Conservation (phyloP, 768 basidiomycete genomes). For the Stropharia rugosoannulata region DNA sequence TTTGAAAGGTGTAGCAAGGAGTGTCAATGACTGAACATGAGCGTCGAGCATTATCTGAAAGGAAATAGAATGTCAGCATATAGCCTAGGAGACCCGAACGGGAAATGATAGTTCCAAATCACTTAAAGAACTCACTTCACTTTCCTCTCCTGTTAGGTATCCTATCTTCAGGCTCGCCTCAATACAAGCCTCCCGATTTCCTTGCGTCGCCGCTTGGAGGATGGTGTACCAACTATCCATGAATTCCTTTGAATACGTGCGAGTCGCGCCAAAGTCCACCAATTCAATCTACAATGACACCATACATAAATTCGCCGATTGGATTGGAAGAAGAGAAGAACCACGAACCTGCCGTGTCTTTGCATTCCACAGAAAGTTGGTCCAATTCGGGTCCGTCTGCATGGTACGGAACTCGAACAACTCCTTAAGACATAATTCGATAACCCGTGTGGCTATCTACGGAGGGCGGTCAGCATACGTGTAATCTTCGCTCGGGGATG, state of each 20-base stretch:
- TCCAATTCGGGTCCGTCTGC: conserved; percentile 99
- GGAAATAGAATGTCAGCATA: neutral
- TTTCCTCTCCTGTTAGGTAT: conserved; percentile 89
- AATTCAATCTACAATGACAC: conserved; percentile 60
- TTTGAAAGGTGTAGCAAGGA: conserved; percentile 87
- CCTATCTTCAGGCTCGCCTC: conserved; percentile 79
- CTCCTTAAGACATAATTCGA: conserved; percentile 87
- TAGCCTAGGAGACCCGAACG: neutral
- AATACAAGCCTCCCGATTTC: conserved; percentile 66
- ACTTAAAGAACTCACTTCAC: conserved; percentile 49
- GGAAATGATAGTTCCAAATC: no score
- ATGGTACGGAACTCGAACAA: conserved; percentile 89
- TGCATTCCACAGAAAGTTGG: conserved; percentile 91
- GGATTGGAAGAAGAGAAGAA: neutral
- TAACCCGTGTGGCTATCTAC: conserved; percentile 81
- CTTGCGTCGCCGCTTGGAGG: conserved; percentile 74
- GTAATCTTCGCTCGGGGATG: neutral
- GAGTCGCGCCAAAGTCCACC: conserved; percentile 95
- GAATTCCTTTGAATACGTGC: conserved; percentile 81
- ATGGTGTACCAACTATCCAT: conserved; percentile 86
- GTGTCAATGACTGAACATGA: conserved; percentile 78
- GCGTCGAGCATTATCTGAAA: conserved; percentile 80
- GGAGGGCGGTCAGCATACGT: neutral
- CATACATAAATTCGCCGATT: neutral
- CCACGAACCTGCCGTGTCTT: conserved; percentile 53